Conservation (phyloP, 352 stramenopile species). For the Porosira glacialis region DNA sequence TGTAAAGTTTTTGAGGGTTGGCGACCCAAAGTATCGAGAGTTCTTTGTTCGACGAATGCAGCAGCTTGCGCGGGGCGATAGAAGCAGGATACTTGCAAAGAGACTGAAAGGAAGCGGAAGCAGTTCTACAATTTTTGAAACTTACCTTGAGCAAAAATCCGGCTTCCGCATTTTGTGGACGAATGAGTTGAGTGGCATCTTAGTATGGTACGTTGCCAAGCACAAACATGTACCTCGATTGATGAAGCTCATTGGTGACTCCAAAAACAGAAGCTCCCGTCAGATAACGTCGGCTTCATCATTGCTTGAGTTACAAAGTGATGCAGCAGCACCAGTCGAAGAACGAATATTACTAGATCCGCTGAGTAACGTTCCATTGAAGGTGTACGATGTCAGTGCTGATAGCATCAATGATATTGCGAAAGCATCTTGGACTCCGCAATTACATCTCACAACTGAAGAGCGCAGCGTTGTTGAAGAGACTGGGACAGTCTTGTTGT, state of each 20-base stretch:
- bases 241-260: constrained; percentile 60
- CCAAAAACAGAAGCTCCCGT: constrained; percentile 48
- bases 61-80: constrained; percentile 1
- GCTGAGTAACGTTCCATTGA: constrained; percentile 62
- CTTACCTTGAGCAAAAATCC: constrained; percentile 15
- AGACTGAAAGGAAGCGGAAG: constrained; percentile 10
- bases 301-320: constrained; percentile 13
- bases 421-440: constrained; percentile 48
- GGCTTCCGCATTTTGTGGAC: constrained; percentile 42
- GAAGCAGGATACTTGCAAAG: constrained; percentile 28
- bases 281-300: constrained; percentile 26
- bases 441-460: constrained; percentile 56
- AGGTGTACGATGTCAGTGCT: constrained; percentile 56
- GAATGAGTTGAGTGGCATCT: constrained; percentile 23
- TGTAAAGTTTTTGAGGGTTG: neutral
- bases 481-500: constrained; percentile 57
- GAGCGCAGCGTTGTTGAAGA: constrained; percentile 60
- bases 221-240: constrained; percentile 56
- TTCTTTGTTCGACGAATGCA: constrained; percentile 3
- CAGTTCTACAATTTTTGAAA: neutral
- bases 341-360: constrained; percentile 52
- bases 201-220: constrained; percentile 62
- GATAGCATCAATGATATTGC: constrained; percentile 44
- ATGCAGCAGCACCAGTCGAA: constrained; percentile 1
- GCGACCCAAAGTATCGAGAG: constrained; percentile 1